Evolutionary conservation across 306 rosid genomes (phyloP), one percentile per base, ranked within the genome.

Genomic region (Lathyrus tuberosus): DNA sequence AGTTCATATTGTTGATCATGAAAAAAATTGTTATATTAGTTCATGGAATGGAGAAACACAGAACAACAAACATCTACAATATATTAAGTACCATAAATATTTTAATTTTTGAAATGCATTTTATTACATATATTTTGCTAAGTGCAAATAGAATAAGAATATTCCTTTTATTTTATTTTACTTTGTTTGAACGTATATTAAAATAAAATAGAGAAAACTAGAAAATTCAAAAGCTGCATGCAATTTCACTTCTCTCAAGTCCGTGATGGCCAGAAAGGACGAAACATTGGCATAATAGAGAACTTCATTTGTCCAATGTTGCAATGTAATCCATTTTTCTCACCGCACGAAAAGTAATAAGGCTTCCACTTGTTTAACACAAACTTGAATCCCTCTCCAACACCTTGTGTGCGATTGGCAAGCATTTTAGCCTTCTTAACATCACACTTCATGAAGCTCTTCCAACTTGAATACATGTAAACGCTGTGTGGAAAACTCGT

Each of bases 221-320:
- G 35, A 31, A 59, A 15, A 15, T 10, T 31, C 3, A 52, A 3
- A 52, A 22, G 60, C 7, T 31, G 44, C 43, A 16, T 59, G 42
- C 24, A 8, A 31, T 33, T 59, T 44, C 8, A 59, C 17, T 15
- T 59, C 4, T 59, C 22, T 79, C 78, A 83, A n/a, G 82, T 78
- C 48, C 56, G 60, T 33, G 77, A 64, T 33, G 76, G 18, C 69
- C 57, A 61, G 75, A 80, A 77, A 13, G 84, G 78, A 13, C 65
- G 86, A 22, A 79, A 0, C 72, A 71, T 60, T 14, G 97, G 97
- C 59, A 79, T 47, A 8, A 84, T 78, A 42, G 67, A 51, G 60
- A 91, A 89, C 78, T 85, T 91, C 96, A 89, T 91, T 18, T 16
- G 75, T 0, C 97, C 97, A 30, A 47, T 4, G 4, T 65, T 84